phyloP scores from a whole-genome alignment of 2,329 filamentous ascomycete genomes.

The Ilyonectria mors-panacis region DNA sequence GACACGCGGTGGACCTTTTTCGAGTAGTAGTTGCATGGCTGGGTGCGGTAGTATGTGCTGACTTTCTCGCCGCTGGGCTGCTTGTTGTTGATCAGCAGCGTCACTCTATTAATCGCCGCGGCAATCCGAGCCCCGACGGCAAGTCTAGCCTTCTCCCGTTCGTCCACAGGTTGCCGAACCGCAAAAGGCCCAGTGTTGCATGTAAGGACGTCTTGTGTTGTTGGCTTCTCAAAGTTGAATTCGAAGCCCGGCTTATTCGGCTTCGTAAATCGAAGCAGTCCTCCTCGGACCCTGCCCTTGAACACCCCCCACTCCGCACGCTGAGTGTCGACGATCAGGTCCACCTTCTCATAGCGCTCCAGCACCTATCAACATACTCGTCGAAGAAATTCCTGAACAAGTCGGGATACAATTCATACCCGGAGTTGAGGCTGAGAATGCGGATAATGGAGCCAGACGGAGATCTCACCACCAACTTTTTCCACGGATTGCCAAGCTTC shows the following conservation, averaged over 20 bases:
- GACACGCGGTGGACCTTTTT: constrained; percentile 75
- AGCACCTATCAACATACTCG: constrained; percentile 66
- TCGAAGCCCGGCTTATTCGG: constrained; percentile 3
- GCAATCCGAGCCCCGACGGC: constrained; percentile 81
- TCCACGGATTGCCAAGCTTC: constrained; percentile 66
- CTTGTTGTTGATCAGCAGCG: constrained; percentile 67
- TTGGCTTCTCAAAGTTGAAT: constrained; percentile 61
- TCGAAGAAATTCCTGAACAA: constrained; percentile 68
- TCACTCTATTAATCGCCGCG: constrained; percentile 82
- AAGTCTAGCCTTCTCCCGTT: constrained; percentile 60
- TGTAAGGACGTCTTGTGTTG: constrained; percentile 65
- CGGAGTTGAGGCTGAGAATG: constrained; percentile 68
- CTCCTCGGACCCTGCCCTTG: constrained; percentile 58
- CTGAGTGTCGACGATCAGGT: constrained; percentile 69
- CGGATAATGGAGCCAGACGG: constrained; percentile 60
- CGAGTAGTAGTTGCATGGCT: constrained; percentile 76
- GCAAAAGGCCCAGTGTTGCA: constrained; percentile 71
- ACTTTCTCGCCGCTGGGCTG: constrained; percentile 68
- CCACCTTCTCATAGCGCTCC: constrained; percentile 60
- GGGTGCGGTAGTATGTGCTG: constrained; percentile 66
- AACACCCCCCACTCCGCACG: constrained; percentile 63
- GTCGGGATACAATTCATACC: constrained; percentile 57
- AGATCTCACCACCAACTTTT: constrained; percentile 63
- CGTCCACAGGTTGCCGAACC: constrained; percentile 12
- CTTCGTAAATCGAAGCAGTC: constrained; percentile 60